A percentile compares a stretch with the other conserved stretches of the same genome.
Evolutionary conservation across 805 yeast species (phyloP).

Genomic region (Barnettozyma pratensis): DNA sequence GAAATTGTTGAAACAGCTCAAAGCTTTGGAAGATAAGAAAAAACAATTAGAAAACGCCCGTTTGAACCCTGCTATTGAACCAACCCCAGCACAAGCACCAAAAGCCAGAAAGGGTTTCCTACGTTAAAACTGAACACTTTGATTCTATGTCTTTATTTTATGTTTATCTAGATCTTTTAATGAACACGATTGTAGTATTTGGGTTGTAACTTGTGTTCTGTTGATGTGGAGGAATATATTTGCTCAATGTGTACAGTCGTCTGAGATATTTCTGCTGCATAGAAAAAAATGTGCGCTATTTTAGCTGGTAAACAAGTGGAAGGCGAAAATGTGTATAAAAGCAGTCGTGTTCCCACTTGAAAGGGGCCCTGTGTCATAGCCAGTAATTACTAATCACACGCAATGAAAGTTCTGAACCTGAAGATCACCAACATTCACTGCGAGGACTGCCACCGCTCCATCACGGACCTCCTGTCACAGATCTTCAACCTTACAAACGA

Average conservation of each 20-base stretch:
- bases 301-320: background rate
- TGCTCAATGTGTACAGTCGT: background rate
- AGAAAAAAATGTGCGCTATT: background rate
- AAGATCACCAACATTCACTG: conserved; percentile 47
- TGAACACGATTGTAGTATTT: background rate
- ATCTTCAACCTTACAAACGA: conserved; percentile 1
- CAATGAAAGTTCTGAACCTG: conserved; percentile 12
- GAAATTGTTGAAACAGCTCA: conserved; percentile 80
- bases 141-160: background rate
- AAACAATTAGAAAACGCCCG: conserved; percentile 65
- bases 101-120: conserved; percentile 78
- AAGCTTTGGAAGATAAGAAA: conserved; percentile 87
- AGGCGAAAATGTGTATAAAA: conserved; percentile 1
- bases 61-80: conserved; percentile 34
- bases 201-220: background rate
- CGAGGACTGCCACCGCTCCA: conserved; percentile 40
- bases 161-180: background rate
- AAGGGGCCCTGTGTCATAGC: background rate
- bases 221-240: background rate
- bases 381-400: background rate
- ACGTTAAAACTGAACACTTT: conserved; percentile 36
- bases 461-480: conserved; percentile 27
- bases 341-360: background rate
- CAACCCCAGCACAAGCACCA: conserved; percentile 36
- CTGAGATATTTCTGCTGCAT: background rate